Evolutionary conservation across 1,284 basidiomycete genomes (phyloP), one percentile per base, ranked within the genome.

Genomic region (Puccinia coronata): DNA sequence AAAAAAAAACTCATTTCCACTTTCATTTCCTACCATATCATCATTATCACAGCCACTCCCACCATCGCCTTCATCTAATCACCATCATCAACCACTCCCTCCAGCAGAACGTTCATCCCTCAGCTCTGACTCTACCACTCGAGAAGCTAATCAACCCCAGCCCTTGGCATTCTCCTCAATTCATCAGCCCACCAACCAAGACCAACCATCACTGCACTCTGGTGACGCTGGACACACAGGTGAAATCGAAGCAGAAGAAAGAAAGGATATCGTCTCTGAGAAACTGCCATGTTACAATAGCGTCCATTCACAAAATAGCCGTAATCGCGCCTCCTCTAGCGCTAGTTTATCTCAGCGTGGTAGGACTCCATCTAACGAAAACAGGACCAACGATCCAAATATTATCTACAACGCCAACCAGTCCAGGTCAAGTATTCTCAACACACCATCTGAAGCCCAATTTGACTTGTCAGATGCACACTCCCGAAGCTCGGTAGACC

Each of bases 101-200:
- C 16, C 47, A 59, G 36, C 14, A 39, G 49, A 43, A 14, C 76
- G 76, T 55, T 53, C 23, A 69, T 78, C 76, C 34, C 25, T 78
- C 53, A 55, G 76, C 36, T 78, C 76, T 31, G 76, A 70, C 12
- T 69, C 61, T 36, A 78, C 63, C 6, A 57, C 61, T 70, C 76
- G 76, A 6, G 67, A 69, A 41, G 47, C 25, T 25, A n/a, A 69
- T 23, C 59, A 67, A 14, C 39, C 47, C 28, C 23, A 49, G 28
- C 51, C 18, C 41, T 65, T 69, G 18, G 23, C 55, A 41, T 34
- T 69, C 31, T 25, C 31, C 49, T 31, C 51, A 63, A 31, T 31
- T 63, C 59, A 36, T 49, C 59, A 61, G 25, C 41, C 55, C 51
- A 34, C 41, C 28, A 67, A 31, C 51, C 47, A 41, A 14, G 49